Evolutionary conservation across 2,329 filamentous ascomycete genomes (phyloP), one percentile per base, ranked within the genome.

Genomic region (Colletotrichum gigasporum): DNA sequence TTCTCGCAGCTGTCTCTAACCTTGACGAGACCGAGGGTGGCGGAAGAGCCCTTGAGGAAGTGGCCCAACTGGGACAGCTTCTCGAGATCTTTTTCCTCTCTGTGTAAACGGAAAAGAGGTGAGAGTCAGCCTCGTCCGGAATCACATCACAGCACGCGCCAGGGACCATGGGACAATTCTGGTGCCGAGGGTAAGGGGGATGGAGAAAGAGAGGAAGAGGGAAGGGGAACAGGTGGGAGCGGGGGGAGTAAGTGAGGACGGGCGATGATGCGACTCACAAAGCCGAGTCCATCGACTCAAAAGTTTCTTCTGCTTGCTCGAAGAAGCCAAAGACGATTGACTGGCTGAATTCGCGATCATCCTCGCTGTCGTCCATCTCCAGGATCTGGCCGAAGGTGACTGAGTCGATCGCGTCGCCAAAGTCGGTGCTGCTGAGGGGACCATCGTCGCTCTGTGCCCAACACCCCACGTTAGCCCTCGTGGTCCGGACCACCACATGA

Each of bases 1-100:
- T 96, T 94, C 80, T 98, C 94, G 81, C 96, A 99, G 67, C 89
- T 91, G 73, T 97, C 94, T 76, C 93, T 92, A 72, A 99, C 91
- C 78, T 96, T 96, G 72, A 87, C 90, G 58, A 98, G 87, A 45
- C 96, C 96, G 56, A 99, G 86, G 4, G 96, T 97, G 37, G 96
- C 95, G 8, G 95, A 97, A 6, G 95, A 98, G 65, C 96, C 96
- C 81, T 99, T 99, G 70, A 99, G 85, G 81, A 97, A 99, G 80
- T 99, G 96, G 41, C 96, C 96, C 30, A 97, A 89, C 55, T 87
- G 85, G 32, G 93, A 97, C 35, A 98, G 87, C 69, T 89, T 82
- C n/a, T 81, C 78, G 61, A 98, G 87, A 64, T 97, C 84, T 72
- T 87, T 84, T 2, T 85, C 76, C 69, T 87, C 78, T 69, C 94